phyloP scores from a whole-genome alignment of 768 basidiomycete species.

The Lepiota venenata region DNA sequence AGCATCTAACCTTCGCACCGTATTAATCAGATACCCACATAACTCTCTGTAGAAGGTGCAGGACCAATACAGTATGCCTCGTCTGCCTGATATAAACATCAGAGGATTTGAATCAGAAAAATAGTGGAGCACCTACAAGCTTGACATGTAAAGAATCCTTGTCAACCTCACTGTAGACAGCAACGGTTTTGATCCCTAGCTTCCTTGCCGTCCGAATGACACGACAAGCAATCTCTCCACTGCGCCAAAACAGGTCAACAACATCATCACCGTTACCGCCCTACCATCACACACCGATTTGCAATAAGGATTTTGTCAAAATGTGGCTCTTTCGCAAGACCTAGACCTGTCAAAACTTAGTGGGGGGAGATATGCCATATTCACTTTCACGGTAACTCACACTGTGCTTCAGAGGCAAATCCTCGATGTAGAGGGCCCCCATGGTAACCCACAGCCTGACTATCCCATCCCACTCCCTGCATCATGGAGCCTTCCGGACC shows the following conservation, averaged over 20 bases:
- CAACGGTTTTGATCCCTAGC: conserved; percentile 88
- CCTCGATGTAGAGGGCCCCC: conserved; percentile 7
- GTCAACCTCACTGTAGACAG: conserved; percentile 89
- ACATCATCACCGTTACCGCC: neutral
- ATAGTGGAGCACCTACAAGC: conserved; percentile 45
- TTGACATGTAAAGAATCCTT: conserved; percentile 77
- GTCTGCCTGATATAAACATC: conserved; percentile 48
- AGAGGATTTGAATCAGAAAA: neutral
- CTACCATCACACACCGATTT: conserved; percentile 55
- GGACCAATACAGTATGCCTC: conserved; percentile 93
- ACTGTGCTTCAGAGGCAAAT: conserved; percentile 26
- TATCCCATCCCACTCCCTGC: neutral
- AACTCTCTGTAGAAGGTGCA: conserved; percentile 85
- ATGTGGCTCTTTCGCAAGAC: conserved; percentile 38
- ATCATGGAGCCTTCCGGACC: neutral
- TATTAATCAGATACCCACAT: conserved; percentile 49
- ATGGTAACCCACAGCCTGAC: neutral
- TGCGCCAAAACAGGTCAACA: conserved; percentile 24
- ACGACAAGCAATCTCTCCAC: conserved; percentile 95
- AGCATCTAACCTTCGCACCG: neutral
- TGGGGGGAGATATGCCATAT: neutral
- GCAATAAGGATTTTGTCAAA: conserved; percentile 93
- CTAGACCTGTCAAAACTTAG: neutral
- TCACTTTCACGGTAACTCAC: conserved; percentile 17
- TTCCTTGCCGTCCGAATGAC: conserved; percentile 89